Evolutionary conservation across 1,284 basidiomycete genomes (phyloP), one percentile per base, ranked within the genome.

Genomic region (Cutaneotrichosporon curvatum): DNA sequence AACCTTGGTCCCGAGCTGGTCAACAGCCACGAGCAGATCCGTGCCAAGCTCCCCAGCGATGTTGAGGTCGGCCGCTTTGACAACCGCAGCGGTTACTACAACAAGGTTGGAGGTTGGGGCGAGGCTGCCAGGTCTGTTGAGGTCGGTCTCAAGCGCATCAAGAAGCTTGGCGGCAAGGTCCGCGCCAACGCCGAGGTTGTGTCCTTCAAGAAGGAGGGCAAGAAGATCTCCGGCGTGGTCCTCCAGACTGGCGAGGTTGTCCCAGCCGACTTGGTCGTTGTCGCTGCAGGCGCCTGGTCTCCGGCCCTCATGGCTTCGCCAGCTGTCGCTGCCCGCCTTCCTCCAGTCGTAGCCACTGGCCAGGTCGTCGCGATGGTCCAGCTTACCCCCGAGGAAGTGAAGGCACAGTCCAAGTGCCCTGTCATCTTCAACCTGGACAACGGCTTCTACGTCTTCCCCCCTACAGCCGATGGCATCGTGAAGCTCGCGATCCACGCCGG

Each of bases 81-180:
- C n/a, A 55, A 47, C 4, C 56, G 62, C 28, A 81, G 81, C 0
- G 71, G 69, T 15, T 92, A 87, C 63, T 60, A 84, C 40, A 94
- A 91, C 63, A 73, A 72, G 2, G 81, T 85, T 32, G 81, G 84
- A 1, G 91, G 91, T 3, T 96, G 91, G 91, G 87, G 81, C 2
- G 78, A 84, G 62, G 86, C 90, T 2, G 76, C 78, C 2, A 79
- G 82, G 56, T 87, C 84, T 2, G 67, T 87, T 7, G 61, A 71
- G 6, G 70, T 78, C 11, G 71, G 87, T 48, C 78, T 84, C 43
- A 64, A 72, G 31, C 78, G 76, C 46, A 81, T 91, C 4, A 59
- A 71, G 5, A 43, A 56, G 40, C 73, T 82, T n/a, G 83, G 82
- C 0, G 86, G 81, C 0, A 75, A 71, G 19, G 71, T 92, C 19